Evolutionary conservation across 192 early-diverging fungal genomes (phyloP), one percentile per base, ranked within the genome.

Genomic region (Coemansia sp.): DNA sequence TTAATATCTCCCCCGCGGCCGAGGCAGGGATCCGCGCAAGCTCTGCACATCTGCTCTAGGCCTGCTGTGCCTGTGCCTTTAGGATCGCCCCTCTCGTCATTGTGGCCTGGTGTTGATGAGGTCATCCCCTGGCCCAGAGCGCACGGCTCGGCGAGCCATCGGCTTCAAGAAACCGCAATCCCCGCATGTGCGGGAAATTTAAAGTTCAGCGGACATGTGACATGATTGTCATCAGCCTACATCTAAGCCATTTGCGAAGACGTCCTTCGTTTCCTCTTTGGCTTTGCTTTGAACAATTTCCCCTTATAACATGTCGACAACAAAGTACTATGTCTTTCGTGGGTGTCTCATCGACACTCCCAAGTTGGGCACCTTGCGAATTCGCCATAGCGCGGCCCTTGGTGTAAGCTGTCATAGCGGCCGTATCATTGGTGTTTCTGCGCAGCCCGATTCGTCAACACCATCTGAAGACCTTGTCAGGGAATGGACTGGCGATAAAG

Each of bases 341-440:
- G 92, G 89, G 18, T 86, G 86, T 12, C 62, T 92, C 18, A 82
- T 89, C 41, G 89, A 92, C 72, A 87, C 90, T 12, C 68, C 87
- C 1, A 74, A 84, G 7, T 61, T 90, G 9, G 73, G 74, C 18
- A 60, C 88, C 44, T 82, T 97, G 24, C 87, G 90, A 54, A 83
- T 90, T 60, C 77, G 91, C 24, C 55, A 80, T 18, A 79, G 84
- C 52, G 88, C 83, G 38, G 78, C 90, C 0, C 60, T 95, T 12
- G 90, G 89, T 30, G 82, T 97, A 16, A 77, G 87, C 54, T 60
- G 59, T 48, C 44, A 49, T 3, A 74, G 64, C 21, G 93, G 93
- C 26, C 84, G 75, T 54, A 95, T 97, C 49, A 82, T 76, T 14
- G 86, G 88, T 1, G 25, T 90, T 7, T 82, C 64, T 4, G 57